A percentile compares a stretch with the other conserved stretches of the same genome.
Conservation (phyloP, 176 grass and related monocot species). For the Puccinellia tenuiflora region DNA sequence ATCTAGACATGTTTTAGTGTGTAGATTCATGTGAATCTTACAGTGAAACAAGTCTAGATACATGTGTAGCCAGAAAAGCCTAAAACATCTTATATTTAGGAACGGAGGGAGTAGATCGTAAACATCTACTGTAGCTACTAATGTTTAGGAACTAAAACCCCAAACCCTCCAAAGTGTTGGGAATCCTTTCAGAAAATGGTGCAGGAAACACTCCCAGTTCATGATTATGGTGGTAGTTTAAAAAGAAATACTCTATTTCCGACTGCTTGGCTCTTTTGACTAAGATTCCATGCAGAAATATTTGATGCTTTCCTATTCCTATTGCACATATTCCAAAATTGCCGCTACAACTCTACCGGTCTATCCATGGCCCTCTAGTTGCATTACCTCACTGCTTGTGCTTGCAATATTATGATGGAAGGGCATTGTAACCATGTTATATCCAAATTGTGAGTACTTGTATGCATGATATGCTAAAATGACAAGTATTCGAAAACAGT, state of each 20-base stretch:
- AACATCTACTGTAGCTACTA: not conserved
- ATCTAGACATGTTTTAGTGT: too few relatives aligned
- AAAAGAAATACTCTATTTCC: not conserved
- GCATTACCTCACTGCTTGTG: not conserved
- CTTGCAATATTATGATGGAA: not conserved
- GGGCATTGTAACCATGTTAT: not conserved
- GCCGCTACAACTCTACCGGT: not conserved
- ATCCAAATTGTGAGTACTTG: not conserved
- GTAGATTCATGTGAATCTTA: too few relatives aligned
- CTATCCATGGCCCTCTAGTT: not conserved
- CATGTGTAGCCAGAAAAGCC: too few relatives aligned
- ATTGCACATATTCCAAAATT: not conserved
- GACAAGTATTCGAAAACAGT: not conserved
- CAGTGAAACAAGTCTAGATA: too few relatives aligned
- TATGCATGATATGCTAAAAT: not conserved
- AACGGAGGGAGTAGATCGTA: too few relatives aligned
- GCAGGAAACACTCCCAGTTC: not conserved
- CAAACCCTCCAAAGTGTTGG: not conserved
- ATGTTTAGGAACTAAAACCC: not conserved
- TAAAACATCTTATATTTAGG: too few relatives aligned
- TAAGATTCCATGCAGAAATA: not conserved
- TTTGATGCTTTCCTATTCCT: not conserved
- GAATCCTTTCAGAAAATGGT: not conserved
- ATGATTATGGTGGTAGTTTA: not conserved
- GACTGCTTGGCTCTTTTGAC: not conserved